Evolutionary conservation across 192 early-diverging fungal genomes (phyloP), one percentile per base, ranked within the genome.

Genomic region (Coemansia sp.): DNA sequence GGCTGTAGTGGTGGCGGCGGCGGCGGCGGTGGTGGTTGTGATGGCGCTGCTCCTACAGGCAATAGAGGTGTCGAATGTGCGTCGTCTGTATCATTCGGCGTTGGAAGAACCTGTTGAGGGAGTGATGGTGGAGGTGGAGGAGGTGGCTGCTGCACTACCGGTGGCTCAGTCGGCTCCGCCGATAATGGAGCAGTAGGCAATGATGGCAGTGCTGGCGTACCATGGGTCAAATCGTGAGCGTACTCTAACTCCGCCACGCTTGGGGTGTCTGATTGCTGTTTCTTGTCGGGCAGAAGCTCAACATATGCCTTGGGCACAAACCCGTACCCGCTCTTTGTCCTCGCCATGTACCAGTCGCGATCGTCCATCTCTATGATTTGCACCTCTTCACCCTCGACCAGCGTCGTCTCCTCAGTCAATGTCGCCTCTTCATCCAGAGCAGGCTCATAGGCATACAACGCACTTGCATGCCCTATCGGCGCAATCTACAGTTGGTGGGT

Each of bases 261-360:
- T 14, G 26, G 22, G 31, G 16, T 28, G 5, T 14, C 49, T 8
- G 28, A 18, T 27, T 50, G 59, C 14, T 6, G 59, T n/a, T 57
- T 47, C 56, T n/a, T 26, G 47, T 24, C 55, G 9, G 66, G 62
- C 49, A 69, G 62, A 52, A 68, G 62, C 89, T 77, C 90, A 9
- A 98, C 81, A 74, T 98, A 98, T 48, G 89, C 90, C 58, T 88
- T 87, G 53, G 95, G 97, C 24, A 91, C 87, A 61, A 96, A 88
- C 19, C 97, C 97, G 52, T 89, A 88, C 4, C 83, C 63, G 10
- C 78, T 84, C 61, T 89, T 84, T 27, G 85, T 85, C 62, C 85
- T 85, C 21, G 86, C 93, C 64, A 96, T 86, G 85, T 87, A 95
- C 97, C 97, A 99, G 73, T 98, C 95, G 6, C 87, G 87, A 64